These are phyloP conservation scores for Rubus idaeus DNA, from an alignment of 306 rosid genomes.

Conservation along the genomic window DNA sequence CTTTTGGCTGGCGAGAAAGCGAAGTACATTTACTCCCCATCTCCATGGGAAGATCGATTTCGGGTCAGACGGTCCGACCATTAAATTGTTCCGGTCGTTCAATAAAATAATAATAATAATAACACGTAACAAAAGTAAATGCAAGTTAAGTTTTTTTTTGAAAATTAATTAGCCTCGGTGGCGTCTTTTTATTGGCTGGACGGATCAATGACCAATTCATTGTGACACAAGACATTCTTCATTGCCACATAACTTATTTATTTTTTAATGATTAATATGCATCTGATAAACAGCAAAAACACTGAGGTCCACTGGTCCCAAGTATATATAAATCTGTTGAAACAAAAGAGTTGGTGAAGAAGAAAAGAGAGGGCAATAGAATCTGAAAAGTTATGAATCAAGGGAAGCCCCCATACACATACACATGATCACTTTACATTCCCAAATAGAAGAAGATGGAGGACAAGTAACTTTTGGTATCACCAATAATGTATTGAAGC, in stretches of 20 bases:
- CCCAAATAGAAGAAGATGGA: not conserved
- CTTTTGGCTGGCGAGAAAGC: not conserved
- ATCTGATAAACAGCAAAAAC: not conserved
- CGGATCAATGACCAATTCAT: no score
- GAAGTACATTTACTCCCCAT: no score
- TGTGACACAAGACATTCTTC: no score
- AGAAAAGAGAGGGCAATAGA: not conserved
- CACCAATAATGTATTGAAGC: not conserved
- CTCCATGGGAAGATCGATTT: no score
- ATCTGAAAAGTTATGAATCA: not conserved
- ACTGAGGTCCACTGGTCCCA: not conserved
- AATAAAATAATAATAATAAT: no score
- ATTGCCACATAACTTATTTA: not conserved
- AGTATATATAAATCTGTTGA: not conserved
- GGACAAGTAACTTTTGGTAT: not conserved
- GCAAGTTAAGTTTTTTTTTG: no score
- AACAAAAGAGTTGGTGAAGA: not conserved
- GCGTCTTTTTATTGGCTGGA: no score
- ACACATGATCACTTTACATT: not conserved
- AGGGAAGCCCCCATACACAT: not conserved
- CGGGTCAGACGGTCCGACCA: no score
- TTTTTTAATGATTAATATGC: not conserved
- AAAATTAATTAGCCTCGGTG: no score
- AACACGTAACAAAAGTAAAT: no score
- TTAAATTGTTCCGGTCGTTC: no score